Evolutionary conservation across 2,329 filamentous ascomycete genomes (phyloP), one percentile per base, ranked within the genome.

Genomic region (Phoma sp.): DNA sequence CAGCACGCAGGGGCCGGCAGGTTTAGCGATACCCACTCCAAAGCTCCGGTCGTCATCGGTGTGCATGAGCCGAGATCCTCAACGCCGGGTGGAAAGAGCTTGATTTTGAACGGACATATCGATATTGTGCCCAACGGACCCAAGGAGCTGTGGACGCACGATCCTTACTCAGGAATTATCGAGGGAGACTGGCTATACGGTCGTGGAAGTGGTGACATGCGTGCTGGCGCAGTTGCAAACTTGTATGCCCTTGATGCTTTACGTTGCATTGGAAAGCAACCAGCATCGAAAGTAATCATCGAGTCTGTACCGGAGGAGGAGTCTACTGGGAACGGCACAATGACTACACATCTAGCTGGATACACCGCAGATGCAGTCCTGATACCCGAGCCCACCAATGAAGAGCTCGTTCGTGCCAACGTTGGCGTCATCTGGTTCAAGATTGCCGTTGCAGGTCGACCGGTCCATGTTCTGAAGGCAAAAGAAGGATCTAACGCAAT

Each of bases 361-460:
- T 64, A 64, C 33, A 55, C 58, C 13, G 63, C 62, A 25, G 61
- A 65, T 35, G 61, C 62, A 13, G 61, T 60, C 2, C 22, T 64
- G 10, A 57, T 64, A 6, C 63, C 61, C 2, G 61, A 65, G 36
- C 63, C 63, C 6, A 61, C 56, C 3, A 59, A 59, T 12, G 63
- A 65, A 40, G 51, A 62, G 36, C 55, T 65, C 21, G 59, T 65
- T 10, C 58, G 63, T 25, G 63, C 63, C 12, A 65, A 65, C 27
- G 63, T 64, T 2, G 63, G 63, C 2, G 63, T 65, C 8, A 52
- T 65, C 12, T 65, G 63, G 63, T 65, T 65, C 51, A 58, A 65
- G 45, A 46, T 65, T 13, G 55, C 60, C 1, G 61, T 65, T 8
- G 51, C 48, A 13, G 63, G 63, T 19, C 59, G 55, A n/a, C 61